Conservation (phyloP, 1,284 basidiomycete genomes). For the Rhodofomes roseus region DNA sequence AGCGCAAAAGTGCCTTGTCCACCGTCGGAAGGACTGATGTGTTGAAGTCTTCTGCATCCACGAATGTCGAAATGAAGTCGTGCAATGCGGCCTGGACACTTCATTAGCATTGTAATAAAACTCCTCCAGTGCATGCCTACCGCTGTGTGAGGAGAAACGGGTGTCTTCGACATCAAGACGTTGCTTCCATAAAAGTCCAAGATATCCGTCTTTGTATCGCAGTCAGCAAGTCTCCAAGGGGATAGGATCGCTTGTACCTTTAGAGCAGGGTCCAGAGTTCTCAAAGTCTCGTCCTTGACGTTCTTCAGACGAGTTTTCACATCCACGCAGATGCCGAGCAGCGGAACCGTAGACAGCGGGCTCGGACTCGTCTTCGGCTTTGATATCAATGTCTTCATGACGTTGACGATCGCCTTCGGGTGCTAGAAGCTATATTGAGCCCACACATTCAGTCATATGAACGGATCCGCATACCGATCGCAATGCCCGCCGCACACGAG, state of each 20-base stretch:
- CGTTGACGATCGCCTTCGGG: constrained; percentile 40
- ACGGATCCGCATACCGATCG: constrained; percentile 42
- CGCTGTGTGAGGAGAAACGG: constrained; percentile 45
- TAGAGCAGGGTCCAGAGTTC: constrained; percentile 36
- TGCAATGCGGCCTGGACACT: constrained; percentile 42
- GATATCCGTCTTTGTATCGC: constrained; percentile 42
- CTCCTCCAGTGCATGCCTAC: constrained; percentile 33
- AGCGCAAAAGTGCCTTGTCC: constrained; percentile 72
- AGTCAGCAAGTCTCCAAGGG: neutral
- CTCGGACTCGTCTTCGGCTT: constrained; percentile 46
- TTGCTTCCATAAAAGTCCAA: constrained; percentile 47
- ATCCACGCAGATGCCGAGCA: constrained; percentile 59
- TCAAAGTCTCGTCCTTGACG: constrained; percentile 39
- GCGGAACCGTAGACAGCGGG: constrained; percentile 44
- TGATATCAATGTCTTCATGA: constrained; percentile 48
- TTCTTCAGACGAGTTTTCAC: constrained; percentile 60
- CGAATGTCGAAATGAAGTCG: constrained; percentile 55
- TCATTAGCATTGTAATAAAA: constrained; percentile 1
- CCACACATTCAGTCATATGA: neutral
- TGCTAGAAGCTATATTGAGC: constrained; percentile 31
- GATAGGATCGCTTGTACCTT: constrained; percentile 34
- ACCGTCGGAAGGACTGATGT: constrained; percentile 55
- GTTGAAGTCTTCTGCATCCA: constrained; percentile 50
- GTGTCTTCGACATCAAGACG: constrained; percentile 55
- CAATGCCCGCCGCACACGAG: constrained; percentile 59